Evolutionary conservation across 2,329 filamentous ascomycete genomes (phyloP), one percentile per base, ranked within the genome.

Genomic region (Blastomyces silverae): DNA sequence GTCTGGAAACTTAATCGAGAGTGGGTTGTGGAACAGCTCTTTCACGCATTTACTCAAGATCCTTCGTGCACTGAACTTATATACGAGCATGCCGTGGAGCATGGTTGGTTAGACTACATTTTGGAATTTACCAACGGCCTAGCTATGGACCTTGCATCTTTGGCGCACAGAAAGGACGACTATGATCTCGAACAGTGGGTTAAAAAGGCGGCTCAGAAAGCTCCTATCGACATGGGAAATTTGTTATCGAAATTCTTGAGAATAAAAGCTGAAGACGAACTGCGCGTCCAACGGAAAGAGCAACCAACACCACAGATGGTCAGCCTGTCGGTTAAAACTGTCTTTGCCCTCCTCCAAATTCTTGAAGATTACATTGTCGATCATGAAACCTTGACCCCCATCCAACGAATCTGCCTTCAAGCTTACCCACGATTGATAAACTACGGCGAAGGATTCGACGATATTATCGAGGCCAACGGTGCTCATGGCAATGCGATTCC

Each of bases 391-490:
- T 82, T 96, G 31, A 91, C 94, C 61, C 80, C 87, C 17, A 85
- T 96, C 37, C 92, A 97, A 77, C 86, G 93, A 42, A 86, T 88
- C 63, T 97, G 92, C 75, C 92, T 99, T 67, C 92, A 92, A 64
- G 89, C 90, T 0, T 99, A 97, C 71, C 95, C 94, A 8, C 85
- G 94, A 55, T 80, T 99, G 39, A 96, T 99, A 80, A 99, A 99
- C 73, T 97, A 96, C 70, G 92, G 92, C 1, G 91, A 96, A 77
- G 92, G 90, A 3, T 92, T 89, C 67, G 92, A 99, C 75, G 90
- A 94, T 65, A 87, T 97, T 53, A 92, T 99, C 69, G 91, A 97
- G 71, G 82, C 84, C 11, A 96, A 95, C 73, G 89, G 91, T 56
- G 85, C 87, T 70, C 85, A 88, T 25, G 88, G 90, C n/a, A 96